Evolutionary conservation across 805 yeast species (phyloP).

Genomic region (Candida rishiriensis): DNA sequence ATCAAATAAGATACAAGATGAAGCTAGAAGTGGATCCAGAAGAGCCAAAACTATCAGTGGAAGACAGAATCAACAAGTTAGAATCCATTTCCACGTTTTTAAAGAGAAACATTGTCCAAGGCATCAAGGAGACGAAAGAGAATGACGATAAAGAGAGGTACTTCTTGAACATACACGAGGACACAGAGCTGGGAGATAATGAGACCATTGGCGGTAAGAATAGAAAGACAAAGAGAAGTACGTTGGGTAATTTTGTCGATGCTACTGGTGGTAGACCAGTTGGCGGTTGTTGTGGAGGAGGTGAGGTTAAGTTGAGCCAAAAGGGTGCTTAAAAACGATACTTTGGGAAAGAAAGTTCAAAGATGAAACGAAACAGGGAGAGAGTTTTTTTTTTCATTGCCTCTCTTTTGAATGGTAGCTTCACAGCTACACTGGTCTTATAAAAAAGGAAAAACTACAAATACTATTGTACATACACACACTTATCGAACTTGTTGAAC

Average conservation of each 20-base stretch:
- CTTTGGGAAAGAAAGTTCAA: too few relatives aligned
- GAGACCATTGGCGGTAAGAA: slow-evolving; percentile 44
- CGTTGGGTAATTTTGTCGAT: slow-evolving; percentile 28
- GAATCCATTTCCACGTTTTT: slow-evolving; percentile 71
- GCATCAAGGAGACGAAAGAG: slow-evolving; percentile 37
- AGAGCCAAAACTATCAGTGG: slow-evolving; percentile 43
- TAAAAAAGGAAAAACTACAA: too few relatives aligned
- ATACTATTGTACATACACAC: too few relatives aligned
- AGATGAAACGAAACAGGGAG: too few relatives aligned
- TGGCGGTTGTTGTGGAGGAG: slow-evolving; percentile 57
- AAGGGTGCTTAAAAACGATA: slow-evolving; percentile 1
- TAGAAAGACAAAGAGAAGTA: slow-evolving; percentile 41
- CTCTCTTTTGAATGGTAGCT: too few relatives aligned
- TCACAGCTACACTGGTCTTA: too few relatives aligned
- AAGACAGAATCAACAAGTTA: slow-evolving; percentile 50
- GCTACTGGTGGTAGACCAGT: slow-evolving; percentile 53
- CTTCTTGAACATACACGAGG: slow-evolving; percentile 65
- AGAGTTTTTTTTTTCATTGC: too few relatives aligned
- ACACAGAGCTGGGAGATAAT: slow-evolving; percentile 89
- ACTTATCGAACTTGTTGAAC: too few relatives aligned
- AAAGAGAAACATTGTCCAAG: slow-evolving; percentile 82
- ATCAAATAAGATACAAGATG: slow-evolving; percentile 53
- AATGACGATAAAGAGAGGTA: slow-evolving; percentile 42
- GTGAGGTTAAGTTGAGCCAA: slow-evolving; percentile 31
- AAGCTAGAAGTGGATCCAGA: slow-evolving; percentile 30